Base-by-base conservation (phyloP, 345 rosid genomes). In the Odontarrhena argentea region DNA sequence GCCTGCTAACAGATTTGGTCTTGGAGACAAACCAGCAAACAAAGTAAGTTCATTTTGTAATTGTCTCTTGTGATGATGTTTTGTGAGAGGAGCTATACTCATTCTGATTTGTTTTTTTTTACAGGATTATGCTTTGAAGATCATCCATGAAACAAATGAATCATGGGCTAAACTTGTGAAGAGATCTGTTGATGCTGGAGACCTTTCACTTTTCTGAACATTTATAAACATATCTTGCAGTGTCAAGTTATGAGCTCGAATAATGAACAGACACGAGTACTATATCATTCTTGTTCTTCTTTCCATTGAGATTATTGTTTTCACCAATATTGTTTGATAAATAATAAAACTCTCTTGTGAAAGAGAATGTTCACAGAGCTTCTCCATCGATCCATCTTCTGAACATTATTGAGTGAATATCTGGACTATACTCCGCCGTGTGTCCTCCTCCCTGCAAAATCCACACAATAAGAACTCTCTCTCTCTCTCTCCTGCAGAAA, bases 1-100 rank as follows among this genome's bases (percentile, higher is more conserved):
- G 71, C 99, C 97, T 62, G 97, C 99, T 37, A 95, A 95, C 80
- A 87, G 74, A 79, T 95, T 95, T 69, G 99, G 89, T 68, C 96
- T 95, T 48, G 96, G 97, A 68, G 88, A 89, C 84, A 82, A 87
- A 78, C 86, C 97, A 47, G 96, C 87, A 35, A 83, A 72, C 81
- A 91, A 91, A 92, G 99, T 94, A 67, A 28, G 35, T 44, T 58
- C 42, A 8, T 61, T 7, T 36, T 28, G 38, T 2, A 7, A 9
- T 0, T 1, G 9, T 58, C 48, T 65, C 13, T 65, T 14, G 8
- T 11, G 25, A 3, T 72, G 9, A 63, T 38, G 51, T 55, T 55
- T 71, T 22, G 45, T 37, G 46, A 56, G 24, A 22, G 46, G 36
- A 64, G 18, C 56, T 62, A 63, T 14, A 32, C 60, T 51, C 51